These are phyloP conservation scores for Phytophthora brassicae DNA, from an alignment of 352 stramenopile species.

Conservation along the genomic window DNA sequence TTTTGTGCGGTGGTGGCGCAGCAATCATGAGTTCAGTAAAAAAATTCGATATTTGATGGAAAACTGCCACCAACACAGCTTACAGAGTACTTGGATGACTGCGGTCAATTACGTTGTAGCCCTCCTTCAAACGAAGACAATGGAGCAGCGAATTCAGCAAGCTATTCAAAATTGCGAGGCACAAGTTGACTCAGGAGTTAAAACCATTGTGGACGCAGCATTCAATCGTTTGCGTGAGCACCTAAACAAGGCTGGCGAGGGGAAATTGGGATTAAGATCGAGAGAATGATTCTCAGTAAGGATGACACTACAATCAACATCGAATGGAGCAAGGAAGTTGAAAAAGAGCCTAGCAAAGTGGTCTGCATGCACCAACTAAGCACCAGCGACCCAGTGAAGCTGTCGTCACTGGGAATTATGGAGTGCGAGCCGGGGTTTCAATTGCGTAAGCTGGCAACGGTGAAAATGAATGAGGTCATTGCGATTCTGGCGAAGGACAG, in stretches of 20 bases:
- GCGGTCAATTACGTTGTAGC: background rate
- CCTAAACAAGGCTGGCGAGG: background rate
- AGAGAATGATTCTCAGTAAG: background rate
- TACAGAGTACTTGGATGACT: slow-evolving; percentile 4
- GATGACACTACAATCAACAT: slow-evolving; percentile 5
- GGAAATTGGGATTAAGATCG: background rate
- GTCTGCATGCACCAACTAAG: slow-evolving; percentile 11
- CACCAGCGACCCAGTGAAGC: background rate
- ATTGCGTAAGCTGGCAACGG: slow-evolving; percentile 9
- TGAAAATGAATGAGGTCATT: slow-evolving; percentile 13
- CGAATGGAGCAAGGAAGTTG: slow-evolving; percentile 15
- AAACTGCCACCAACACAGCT: background rate
- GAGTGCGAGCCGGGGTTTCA: slow-evolving; percentile 17
- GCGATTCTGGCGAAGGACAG: slow-evolving; percentile 16
- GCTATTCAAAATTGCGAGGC: background rate
- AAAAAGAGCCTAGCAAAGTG: slow-evolving; percentile 23
- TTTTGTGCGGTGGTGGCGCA: background rate
- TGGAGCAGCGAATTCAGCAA: background rate
- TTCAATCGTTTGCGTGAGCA: slow-evolving; percentile 7
- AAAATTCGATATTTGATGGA: slow-evolving; percentile 9
- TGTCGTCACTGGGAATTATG: slow-evolving; percentile 11
- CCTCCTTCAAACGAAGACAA: background rate
- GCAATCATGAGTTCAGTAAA: background rate
- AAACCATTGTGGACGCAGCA: background rate
- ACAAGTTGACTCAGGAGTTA: background rate